Evolutionary conservation across 2,329 filamentous ascomycete species (phyloP), one percentile per base, ranked within the genome.

Genomic region (Claviceps maximensis): DNA sequence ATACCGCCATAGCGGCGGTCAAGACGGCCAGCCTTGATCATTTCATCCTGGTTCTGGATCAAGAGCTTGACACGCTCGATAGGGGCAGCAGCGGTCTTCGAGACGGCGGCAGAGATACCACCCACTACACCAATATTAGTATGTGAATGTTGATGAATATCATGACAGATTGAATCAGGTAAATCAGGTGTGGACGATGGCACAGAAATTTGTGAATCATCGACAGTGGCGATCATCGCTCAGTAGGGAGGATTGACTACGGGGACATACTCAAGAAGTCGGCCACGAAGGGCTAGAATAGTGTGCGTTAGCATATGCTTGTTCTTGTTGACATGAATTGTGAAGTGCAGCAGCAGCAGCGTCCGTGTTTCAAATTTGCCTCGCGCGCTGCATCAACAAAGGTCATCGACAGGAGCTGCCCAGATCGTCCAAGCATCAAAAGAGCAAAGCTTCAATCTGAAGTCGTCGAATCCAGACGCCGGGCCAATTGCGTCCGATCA

Each of bases 31-130:
- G 84, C 76, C 85, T 95, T 95, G 69, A 98, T 79, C 93, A 98
- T 98, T 84, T 98, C 93, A 93, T 98, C 93, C 93, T 98, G 93
- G 82, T 98, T 98, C 84, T 98, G 93, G 80, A 98, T 94, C 71
- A 98, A 88, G 72, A 98, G 93, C 90, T 98, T 98, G 79, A 98
- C 86, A 89, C 93, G 93, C 90, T 98, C 93, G 69, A 98, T 98
- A 78, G 93, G 93, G 78, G 93, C 93, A 73, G 93, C 93, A 71
- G 93, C 93, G 66, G 93, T 98, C 89, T 98, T 98, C 74, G 93
- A 98, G 86, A 98, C 90, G 76, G 93, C 93, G 76, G 93, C 93
- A 71, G 93, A 96, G 67, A 98, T 86, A 96, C 93, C 93, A 86
- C 93, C 93, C 93, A 98, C 89, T 95, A 66, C 70, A 66, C 10